Conservation (phyloP, 2,329 filamentous ascomycete genomes). For the Akanthomyces lecanii region DNA sequence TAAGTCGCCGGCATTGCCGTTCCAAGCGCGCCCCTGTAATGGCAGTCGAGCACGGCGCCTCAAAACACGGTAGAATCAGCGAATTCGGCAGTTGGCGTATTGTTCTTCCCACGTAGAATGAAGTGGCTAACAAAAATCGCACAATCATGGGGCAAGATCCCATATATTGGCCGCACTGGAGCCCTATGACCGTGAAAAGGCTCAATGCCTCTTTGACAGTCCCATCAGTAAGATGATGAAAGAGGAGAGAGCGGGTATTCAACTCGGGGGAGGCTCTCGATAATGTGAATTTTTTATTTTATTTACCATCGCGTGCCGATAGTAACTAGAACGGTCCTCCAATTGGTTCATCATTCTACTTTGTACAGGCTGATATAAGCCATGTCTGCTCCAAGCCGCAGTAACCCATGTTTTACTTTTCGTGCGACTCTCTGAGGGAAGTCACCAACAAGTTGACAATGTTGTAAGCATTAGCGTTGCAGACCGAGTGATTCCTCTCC, state of each 20-base stretch:
- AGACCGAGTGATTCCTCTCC: slow-evolving; percentile 15
- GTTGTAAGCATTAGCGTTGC: slow-evolving; percentile 18
- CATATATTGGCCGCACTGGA: background rate
- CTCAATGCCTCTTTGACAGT: background rate
- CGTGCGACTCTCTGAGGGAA: slow-evolving; percentile 6
- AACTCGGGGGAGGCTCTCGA: background rate
- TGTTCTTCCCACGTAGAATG: background rate
- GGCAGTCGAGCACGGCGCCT: too few species aligned
- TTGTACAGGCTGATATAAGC: background rate
- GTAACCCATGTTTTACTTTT: background rate
- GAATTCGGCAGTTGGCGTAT: too few species aligned
- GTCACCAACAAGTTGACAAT: slow-evolving; percentile 16
- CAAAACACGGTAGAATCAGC: too few species aligned
- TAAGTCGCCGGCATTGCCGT: too few species aligned
- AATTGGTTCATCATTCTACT: background rate
- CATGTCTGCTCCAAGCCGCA: background rate
- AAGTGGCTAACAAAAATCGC: background rate
- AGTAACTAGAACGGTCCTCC: too few species aligned
- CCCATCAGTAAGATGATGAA: background rate
- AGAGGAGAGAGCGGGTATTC: background rate
- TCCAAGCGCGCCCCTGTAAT: too few species aligned
- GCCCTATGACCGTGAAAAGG: background rate
- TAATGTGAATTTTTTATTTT: background rate
- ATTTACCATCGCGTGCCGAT: too few species aligned
- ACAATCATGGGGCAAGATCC: background rate